Conservation (phyloP, 768 basidiomycete genomes). For the Neoboletus brunneissimus region DNA sequence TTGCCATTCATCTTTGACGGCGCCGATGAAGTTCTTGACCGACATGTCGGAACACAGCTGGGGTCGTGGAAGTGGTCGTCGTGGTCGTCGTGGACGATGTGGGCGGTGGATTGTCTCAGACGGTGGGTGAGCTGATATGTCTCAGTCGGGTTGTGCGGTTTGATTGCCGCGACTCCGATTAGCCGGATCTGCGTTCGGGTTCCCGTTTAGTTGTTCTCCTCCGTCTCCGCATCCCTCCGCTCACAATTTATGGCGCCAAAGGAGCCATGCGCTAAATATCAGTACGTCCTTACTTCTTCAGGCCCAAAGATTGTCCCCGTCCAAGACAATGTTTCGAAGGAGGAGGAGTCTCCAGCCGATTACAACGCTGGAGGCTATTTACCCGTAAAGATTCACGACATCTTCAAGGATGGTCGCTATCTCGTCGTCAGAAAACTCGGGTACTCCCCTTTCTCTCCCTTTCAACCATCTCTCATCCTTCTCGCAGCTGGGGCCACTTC, state of each 20-base stretch:
- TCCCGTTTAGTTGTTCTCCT: background rate
- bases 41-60: conserved; percentile 9
- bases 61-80: background rate
- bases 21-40: conserved; percentile 59
- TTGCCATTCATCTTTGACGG: conserved; percentile 81
- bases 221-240: background rate
- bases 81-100: conserved; percentile 1
- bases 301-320: conserved; percentile 72
- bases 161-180: conserved; percentile 12
- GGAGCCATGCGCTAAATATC: conserved; percentile 65
- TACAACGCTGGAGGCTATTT: conserved; percentile 83
- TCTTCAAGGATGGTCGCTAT: conserved; percentile 84
- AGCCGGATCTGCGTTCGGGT: conserved; percentile 20
- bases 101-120: background rate
- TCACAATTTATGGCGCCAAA: conserved; percentile 57
- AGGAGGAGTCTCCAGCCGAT: conserved; percentile 81
- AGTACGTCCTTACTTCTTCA: conserved; percentile 67
- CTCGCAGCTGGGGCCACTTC: conserved; percentile 86
- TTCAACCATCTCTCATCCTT: conserved; percentile 5
- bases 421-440: conserved; percentile 87
- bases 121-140: background rate
- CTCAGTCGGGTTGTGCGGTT: background rate
- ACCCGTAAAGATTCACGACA: conserved; percentile 75
- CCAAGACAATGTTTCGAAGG: conserved; percentile 61
- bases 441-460: conserved; percentile 35